Base-by-base conservation (phyloP, 352 stramenopile genomes). In the Saprolegnia diclina region DNA sequence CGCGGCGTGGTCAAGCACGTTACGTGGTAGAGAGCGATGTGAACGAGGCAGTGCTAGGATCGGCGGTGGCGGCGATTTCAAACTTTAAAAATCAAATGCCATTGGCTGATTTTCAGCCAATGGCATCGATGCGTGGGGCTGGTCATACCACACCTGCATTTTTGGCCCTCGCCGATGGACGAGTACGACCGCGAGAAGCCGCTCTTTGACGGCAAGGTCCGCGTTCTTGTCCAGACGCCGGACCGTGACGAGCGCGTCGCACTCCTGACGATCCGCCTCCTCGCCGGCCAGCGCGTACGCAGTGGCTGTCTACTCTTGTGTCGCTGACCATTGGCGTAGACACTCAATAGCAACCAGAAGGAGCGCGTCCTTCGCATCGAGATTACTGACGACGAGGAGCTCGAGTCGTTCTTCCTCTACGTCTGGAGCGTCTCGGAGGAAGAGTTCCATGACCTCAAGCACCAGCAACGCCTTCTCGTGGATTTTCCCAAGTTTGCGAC, bases 361-460 rank as follows among this genome's bases (percentile, higher is more conserved):
- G 88, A 96, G 64, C 81, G 83, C 42, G 85, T 97, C 56, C 82
- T 98, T 44, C 91, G 92, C 64, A 89, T 98, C 32, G 92, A 98
- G 74, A 89, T 98, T 45, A 98, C 93, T 16, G 89, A 98, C 72
- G 91, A 94, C 53, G 85, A 97, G 52, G 87, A 96, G 48, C 78
- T 73, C 5, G 90, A 98, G 63, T 86, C 90, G 65, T 97, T 91
- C 69, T 98, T 97, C 71, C 72, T 97, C 53, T 97, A 94, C 71
- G 78, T 94, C 16, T 92, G 93, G 78, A 92, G 95, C 72, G 94
- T 98, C 35, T 94, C 87, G 24, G 94, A 98, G 72, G 89, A 96
- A 72, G 91, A 98, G 71, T 98, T 98, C 73, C 92, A 97, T 71
- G 85, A 95, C 44, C 76, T 98, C 5, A 98, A 98, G 78, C 79